These are phyloP conservation scores for Xerocomus nothofagi DNA, from an alignment of 1,284 basidiomycete species.

Conservation along the genomic window DNA sequence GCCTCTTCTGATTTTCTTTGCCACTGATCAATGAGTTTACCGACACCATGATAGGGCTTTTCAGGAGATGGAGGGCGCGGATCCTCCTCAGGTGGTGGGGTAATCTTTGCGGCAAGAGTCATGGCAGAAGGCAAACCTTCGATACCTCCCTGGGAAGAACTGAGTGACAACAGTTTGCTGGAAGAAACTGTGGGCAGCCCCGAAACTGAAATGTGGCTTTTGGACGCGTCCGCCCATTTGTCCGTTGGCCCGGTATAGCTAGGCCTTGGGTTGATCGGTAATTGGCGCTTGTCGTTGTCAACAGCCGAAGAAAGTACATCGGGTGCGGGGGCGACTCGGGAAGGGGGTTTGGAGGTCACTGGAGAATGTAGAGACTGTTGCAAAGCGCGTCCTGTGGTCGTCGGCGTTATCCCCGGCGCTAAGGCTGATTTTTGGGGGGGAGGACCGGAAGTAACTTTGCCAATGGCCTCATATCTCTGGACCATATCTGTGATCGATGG, in stretches of 20 bases:
- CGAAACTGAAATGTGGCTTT: constrained; percentile 16
- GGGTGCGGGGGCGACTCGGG: constrained; percentile 18
- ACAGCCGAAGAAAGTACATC: constrained; percentile 9
- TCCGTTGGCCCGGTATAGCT: constrained; percentile 20
- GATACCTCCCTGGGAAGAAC: constrained; percentile 16
- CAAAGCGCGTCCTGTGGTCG: constrained; percentile 21
- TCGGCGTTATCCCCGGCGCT: constrained; percentile 15
- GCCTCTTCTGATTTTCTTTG: constrained; percentile 71
- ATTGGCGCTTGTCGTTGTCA: constrained; percentile 27
- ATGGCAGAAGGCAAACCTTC: constrained; percentile 28
- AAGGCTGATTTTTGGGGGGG: constrained; percentile 37
- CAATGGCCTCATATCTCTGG: constrained; percentile 70
- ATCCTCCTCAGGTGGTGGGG: constrained; percentile 35
- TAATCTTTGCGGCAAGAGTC: constrained; percentile 23
- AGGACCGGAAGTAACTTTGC: constrained; percentile 32
- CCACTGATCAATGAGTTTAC: constrained; percentile 81
- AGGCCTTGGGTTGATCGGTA: constrained; percentile 7
- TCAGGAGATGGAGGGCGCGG: constrained; percentile 63
- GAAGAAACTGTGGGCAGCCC: constrained; percentile 27
- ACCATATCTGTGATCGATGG: constrained; percentile 84
- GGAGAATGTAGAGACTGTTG: constrained; percentile 30
- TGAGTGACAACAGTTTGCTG: constrained; percentile 21
- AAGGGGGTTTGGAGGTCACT: constrained; percentile 24
- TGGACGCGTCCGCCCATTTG: constrained; percentile 14
- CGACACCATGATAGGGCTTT: constrained; percentile 75